Base-by-base conservation (phyloP, 2,329 filamentous ascomycete genomes). In the Clonostachys chloroleuca region DNA sequence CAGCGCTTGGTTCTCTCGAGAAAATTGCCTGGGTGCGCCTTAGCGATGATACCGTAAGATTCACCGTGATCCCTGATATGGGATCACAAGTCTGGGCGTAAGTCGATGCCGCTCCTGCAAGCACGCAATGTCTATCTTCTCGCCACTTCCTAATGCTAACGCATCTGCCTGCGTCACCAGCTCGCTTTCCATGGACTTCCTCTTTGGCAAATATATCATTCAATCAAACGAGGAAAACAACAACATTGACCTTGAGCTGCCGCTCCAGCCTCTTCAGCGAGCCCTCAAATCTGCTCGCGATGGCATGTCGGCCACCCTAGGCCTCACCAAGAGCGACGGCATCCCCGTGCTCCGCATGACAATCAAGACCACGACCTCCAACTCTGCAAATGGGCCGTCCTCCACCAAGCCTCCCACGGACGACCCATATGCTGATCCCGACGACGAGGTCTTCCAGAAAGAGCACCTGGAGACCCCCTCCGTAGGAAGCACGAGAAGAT, bases 81-180 rank as follows among this genome's bases (percentile, higher is more conserved):
- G 92, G 94, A 50, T 95, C 90, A 9, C 92, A 97, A 75, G 92
- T 97, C 47, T 99, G 94, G 94, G 89, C 91, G 77, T 92, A 77
- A 62, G 84, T 83, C 41, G 52, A 39, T 49, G 46, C 40, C 47
- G 43, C 34, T 30, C 24, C 24, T 30, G 24, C 9, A 30, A 10
- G 6, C 24, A 30, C 8, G 5, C 24, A 30, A 30, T 10, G 24
- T 10, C 9, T 8, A 30, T 30, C 24, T 9, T 30, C 9, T 30
- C 24, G 24, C 24, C 10, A 10, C 24, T 30, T 4, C 9, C 24
- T 10, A 30, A 9, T 30, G 24, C 24, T 30, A 30, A 30, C 24
- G 9, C 9, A 14, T 34, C 13, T 13, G 12, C 17, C 43, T 16
- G 39, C 43, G 14, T 30, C 5, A 39, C 5, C 51, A 83, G 80